These are phyloP conservation scores for Herpetospermum pedunculosum DNA, from an alignment of 306 rosid genomes.

Conservation along the genomic window DNA sequence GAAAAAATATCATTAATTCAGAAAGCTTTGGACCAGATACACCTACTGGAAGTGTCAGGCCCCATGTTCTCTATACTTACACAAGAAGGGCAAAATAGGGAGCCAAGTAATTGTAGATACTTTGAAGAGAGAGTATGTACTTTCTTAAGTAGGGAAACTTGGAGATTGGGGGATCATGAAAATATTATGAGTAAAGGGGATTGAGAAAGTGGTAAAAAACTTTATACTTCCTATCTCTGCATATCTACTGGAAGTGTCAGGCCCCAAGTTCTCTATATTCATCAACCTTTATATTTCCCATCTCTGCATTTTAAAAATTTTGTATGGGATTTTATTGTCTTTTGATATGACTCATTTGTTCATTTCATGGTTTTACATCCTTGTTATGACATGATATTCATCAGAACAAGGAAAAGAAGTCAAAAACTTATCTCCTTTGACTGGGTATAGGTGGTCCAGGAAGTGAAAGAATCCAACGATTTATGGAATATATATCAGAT, in stretches of 20 bases:
- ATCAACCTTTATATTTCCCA: background rate
- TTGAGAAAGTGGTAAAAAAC: background rate
- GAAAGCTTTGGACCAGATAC: background rate
- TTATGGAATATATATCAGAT: slow-evolving; percentile 76
- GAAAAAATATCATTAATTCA: background rate
- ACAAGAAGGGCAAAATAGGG: background rate
- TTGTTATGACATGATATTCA: slow-evolving; percentile 10
- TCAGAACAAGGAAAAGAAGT: slow-evolving; percentile 9
- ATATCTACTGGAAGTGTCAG: too few relatives aligned
- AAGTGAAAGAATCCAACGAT: slow-evolving; percentile 61
- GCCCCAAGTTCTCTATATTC: too few relatives aligned
- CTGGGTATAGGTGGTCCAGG: slow-evolving; percentile 39
- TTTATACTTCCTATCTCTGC: too few relatives aligned
- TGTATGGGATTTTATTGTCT: background rate
- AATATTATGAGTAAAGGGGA: background rate
- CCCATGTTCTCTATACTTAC: background rate
- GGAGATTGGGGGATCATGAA: background rate
- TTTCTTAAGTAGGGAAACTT: background rate
- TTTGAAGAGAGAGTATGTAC: background rate
- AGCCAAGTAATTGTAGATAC: background rate
- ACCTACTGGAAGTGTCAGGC: background rate
- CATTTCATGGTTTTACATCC: slow-evolving; percentile 13
- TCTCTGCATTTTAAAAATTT: background rate
- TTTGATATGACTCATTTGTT: background rate
- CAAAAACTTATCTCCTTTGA: slow-evolving; percentile 5